These are phyloP conservation scores for Psidium friedrichsthalianum DNA, from an alignment of 345 rosid genomes.

Conservation along the genomic window DNA sequence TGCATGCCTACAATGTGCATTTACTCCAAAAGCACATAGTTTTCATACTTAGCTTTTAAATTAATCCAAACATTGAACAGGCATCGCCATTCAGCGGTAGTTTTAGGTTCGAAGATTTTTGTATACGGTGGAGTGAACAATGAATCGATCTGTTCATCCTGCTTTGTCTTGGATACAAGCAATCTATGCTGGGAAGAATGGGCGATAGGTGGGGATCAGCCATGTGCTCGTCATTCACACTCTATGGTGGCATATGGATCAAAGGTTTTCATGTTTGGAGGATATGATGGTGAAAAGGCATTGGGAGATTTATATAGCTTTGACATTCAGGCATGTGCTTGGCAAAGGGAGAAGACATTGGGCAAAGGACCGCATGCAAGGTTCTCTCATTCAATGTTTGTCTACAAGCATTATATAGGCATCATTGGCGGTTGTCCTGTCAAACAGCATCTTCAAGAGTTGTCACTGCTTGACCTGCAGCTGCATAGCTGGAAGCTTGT, in stretches of 20 bases:
- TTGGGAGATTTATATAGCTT: constrained; percentile 75
- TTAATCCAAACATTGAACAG: constrained; percentile 21
- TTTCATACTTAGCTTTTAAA: not conserved
- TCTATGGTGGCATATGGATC: constrained; percentile 64
- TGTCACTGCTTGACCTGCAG: constrained; percentile 58
- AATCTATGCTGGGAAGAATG: constrained; percentile 57
- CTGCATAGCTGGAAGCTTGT: constrained; percentile 50
- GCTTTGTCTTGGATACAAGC: constrained; percentile 41
- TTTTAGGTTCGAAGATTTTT: constrained; percentile 55
- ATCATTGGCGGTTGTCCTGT: constrained; percentile 94
- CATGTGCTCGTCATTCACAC: constrained; percentile 85
- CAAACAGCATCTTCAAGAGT: constrained; percentile 50
- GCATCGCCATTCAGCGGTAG: constrained; percentile 88
- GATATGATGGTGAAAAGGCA: constrained; percentile 59
- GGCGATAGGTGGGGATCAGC: constrained; percentile 39
- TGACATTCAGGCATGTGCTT: constrained; percentile 37
- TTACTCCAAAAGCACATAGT: not conserved
- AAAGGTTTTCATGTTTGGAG: constrained; percentile 65
- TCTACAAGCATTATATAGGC: constrained; percentile 52
- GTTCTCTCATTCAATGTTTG: constrained; percentile 88
- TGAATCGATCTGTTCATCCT: constrained; percentile 41
- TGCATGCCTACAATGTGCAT: not conserved
- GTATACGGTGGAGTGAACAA: constrained; percentile 70
- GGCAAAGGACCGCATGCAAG: constrained; percentile 75
- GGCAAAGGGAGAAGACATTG: constrained; percentile 59